These are phyloP conservation scores for Penicillium sp. DNA, from an alignment of 2,329 filamentous ascomycete genomes.

Conservation along the genomic window DNA sequence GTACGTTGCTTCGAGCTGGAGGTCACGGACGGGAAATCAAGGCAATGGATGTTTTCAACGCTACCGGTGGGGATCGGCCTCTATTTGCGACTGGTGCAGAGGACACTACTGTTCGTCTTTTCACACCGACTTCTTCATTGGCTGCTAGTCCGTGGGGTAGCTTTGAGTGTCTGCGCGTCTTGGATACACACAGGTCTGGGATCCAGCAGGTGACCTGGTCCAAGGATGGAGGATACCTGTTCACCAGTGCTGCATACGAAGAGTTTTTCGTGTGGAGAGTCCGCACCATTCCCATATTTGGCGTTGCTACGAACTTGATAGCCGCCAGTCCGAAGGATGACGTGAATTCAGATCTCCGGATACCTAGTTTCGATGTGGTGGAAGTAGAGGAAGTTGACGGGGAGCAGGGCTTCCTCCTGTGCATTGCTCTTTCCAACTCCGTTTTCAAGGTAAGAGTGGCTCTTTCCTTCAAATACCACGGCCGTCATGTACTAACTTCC, in stretches of 20 bases:
- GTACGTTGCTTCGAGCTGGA: conserved; percentile 59
- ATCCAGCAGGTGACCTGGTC: conserved; percentile 80
- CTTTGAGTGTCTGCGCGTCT: conserved; percentile 57
- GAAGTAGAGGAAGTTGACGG: conserved; percentile 23
- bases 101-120: conserved; percentile 74
- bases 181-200: conserved; percentile 78
- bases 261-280: conserved; percentile 86
- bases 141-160: conserved; percentile 19
- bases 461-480: neutral
- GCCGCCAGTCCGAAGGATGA: conserved; percentile 48
- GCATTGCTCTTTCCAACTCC: conserved; percentile 81
- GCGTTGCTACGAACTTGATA: conserved; percentile 53
- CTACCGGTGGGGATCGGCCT: conserved; percentile 9
- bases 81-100: conserved; percentile 67
- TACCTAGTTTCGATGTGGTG: conserved; percentile 71
- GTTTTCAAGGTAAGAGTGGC: conserved; percentile 55
- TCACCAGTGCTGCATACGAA: conserved; percentile 83
- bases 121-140: conserved; percentile 17
- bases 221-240: conserved; percentile 62
- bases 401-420: conserved; percentile 54
- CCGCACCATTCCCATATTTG: conserved; percentile 51
- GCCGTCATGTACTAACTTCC: conserved; percentile 8
- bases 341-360: conserved; percentile 65
- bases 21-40: conserved; percentile 87
- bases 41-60: conserved; percentile 49